These are phyloP conservation scores for Trametopsis cervina DNA, from an alignment of 768 basidiomycete genomes.

Conservation along the genomic window DNA sequence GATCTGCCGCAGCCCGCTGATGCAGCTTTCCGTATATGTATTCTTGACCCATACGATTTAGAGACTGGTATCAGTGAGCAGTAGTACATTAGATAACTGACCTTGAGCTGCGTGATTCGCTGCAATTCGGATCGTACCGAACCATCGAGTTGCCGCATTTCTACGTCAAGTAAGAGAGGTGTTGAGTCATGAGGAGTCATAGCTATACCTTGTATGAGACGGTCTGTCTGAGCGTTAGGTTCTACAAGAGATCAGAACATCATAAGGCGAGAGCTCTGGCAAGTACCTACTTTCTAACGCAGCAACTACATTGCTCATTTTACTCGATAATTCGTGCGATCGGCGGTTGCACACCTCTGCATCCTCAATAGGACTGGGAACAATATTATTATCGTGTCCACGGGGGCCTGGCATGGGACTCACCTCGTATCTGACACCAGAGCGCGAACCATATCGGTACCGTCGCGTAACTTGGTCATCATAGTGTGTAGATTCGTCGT, in stretches of 20 bases:
- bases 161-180: slow-evolving; percentile 25
- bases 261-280: slow-evolving; percentile 5
- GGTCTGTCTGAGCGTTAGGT: slow-evolving; percentile 26
- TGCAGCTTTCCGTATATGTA: slow-evolving; percentile 57
- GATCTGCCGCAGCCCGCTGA: slow-evolving; percentile 66
- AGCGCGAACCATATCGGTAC: slow-evolving; percentile 51
- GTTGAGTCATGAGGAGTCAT: background rate
- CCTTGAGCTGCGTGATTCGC: slow-evolving; percentile 42
- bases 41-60: slow-evolving; percentile 41
- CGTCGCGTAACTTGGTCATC: slow-evolving; percentile 47
- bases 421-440: slow-evolving; percentile 42
- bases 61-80: background rate
- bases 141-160: slow-evolving; percentile 58
- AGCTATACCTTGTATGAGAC: slow-evolving; percentile 25
- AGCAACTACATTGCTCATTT: slow-evolving; percentile 42
- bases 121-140: slow-evolving; percentile 55
- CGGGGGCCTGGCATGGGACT: slow-evolving; percentile 12
- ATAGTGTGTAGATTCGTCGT: slow-evolving; percentile 49
- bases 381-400: background rate
- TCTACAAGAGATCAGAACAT: background rate
- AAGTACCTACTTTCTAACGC: slow-evolving; percentile 44
- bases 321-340: slow-evolving; percentile 54
- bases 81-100: slow-evolving; percentile 4
- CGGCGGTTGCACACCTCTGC: slow-evolving; percentile 47
- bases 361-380: slow-evolving; percentile 50